A percentile compares a stretch with the other conserved stretches of the same genome.
phyloP scores from a whole-genome alignment of 768 basidiomycete species.

The Amanita rubescens region DNA sequence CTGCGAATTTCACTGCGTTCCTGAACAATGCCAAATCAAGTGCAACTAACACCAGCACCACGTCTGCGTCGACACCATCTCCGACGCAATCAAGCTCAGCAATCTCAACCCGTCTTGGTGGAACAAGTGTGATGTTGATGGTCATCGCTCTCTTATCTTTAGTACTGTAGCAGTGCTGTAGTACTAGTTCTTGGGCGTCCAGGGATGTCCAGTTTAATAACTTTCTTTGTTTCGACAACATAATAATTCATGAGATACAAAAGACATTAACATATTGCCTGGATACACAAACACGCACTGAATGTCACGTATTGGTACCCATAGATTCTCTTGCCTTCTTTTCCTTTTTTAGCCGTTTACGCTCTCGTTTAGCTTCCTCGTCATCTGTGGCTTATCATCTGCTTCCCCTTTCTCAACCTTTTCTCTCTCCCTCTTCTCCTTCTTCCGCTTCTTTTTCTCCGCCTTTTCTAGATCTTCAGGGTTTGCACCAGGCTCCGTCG shows the following conservation, averaged over 20 bases:
- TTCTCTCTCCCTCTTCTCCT: slow-evolving; percentile 51
- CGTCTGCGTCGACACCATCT: slow-evolving; percentile 15
- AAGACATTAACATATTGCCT: not conserved
- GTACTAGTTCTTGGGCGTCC: not conserved
- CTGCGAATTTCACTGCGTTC: slow-evolving; percentile 50
- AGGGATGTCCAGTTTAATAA: not conserved
- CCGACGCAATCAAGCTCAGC: slow-evolving; percentile 20
- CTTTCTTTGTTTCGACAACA: too few species aligned
- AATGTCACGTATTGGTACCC: slow-evolving; percentile 25
- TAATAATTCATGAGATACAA: not conserved
- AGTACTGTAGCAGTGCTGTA: slow-evolving; percentile 20
- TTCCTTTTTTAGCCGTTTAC: slow-evolving; percentile 63
- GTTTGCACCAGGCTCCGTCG: slow-evolving; percentile 19
- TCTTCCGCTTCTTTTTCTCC: slow-evolving; percentile 56
- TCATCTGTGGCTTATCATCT: slow-evolving; percentile 52
- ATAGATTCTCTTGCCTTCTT: slow-evolving; percentile 46
- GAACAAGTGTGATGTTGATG: slow-evolving; percentile 22
- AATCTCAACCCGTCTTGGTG: slow-evolving; percentile 25
- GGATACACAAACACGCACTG: not conserved
- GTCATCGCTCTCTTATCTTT: slow-evolving; percentile 24
- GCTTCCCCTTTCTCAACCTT: slow-evolving; percentile 36
- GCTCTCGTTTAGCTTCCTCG: slow-evolving; percentile 53
- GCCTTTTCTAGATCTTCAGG: slow-evolving; percentile 40
- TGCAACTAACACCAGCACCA: slow-evolving; percentile 6
- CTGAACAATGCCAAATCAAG: slow-evolving; percentile 40